Conservation (phyloP, 208 protist genomes). For the Phytomonas francai region DNA sequence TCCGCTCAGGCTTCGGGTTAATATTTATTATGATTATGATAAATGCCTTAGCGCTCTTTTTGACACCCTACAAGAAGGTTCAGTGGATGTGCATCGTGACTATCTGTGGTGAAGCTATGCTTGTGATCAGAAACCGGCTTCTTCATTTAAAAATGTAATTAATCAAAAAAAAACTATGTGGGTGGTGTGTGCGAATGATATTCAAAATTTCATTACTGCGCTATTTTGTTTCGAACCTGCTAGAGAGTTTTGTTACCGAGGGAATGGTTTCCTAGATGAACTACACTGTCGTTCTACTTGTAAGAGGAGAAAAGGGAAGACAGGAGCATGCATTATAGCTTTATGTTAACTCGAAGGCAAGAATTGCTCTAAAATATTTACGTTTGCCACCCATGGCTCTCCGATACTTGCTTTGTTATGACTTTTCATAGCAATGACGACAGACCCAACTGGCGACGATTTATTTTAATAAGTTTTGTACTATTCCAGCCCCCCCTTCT, state of each 20-base stretch:
- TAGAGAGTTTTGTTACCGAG: background rate
- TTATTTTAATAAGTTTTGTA: background rate
- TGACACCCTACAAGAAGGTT: background rate
- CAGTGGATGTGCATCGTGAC: slow-evolving; percentile 8
- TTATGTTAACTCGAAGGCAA: background rate
- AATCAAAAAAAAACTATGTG: background rate
- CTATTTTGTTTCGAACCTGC: background rate
- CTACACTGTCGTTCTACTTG: background rate
- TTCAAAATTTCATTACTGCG: background rate
- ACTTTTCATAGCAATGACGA: background rate
- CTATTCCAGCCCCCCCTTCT: background rate
- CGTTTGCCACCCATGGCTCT: background rate
- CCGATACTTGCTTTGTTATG: background rate
- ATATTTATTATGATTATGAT: background rate
- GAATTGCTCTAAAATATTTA: background rate
- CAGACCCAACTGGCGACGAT: background rate
- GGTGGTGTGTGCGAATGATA: background rate
- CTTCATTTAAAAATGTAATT: background rate
- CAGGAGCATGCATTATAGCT: background rate
- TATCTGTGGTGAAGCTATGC: slow-evolving; percentile 2
- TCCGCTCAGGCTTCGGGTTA: background rate
- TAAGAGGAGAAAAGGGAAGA: background rate
- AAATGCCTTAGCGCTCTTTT: background rate
- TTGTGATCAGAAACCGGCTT: background rate
- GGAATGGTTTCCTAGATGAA: background rate